Evolutionary conservation across 2,329 filamentous ascomycete genomes (phyloP), one percentile per base, ranked within the genome.

Genomic region (Fusarium sublunatum): DNA sequence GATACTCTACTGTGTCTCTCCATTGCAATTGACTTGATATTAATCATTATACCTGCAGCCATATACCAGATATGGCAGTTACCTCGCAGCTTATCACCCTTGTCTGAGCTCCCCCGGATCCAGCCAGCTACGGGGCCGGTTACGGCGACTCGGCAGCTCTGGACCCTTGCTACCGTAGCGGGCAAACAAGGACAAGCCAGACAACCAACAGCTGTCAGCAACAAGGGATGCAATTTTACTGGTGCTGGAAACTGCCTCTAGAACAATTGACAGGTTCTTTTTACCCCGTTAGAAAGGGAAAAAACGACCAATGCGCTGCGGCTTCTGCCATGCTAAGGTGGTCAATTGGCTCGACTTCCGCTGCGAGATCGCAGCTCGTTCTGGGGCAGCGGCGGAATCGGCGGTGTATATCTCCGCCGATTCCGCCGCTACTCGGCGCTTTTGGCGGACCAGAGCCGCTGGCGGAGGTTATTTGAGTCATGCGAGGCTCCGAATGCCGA

Each of bases 51-150:
- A 57, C 43, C 50, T 61, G 46, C 50, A 61, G 50, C 35, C 35
- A 61, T 31, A 38, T 60, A 41, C 49, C 50, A 35, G 50, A 35
- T 26, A 44, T 43, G 49, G 53, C 48, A 53, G 43, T 53, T 48
- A 58, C 44, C 34, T 31, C 28, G 45, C 49, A 55, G 44, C 53
- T 43, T 47, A 49, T 57, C 25, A 42, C 35, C 40, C 60, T 51
- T 58, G 39, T 22, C 43, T 42, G 51, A 65, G 56, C 61, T 64
- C 61, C 61, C 61, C 61, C 61, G 2, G 61, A 65, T 47, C 38
- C 34, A 65, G 61, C 61, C 48, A 64, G 46, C 36, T 48, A 65
- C 50, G 56, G 61, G 52, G 55, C 61, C 57, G 53, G 44, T 61
- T 38, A 34, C 51, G 61, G 61, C 36, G 60, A 55, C 36, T 36